Conservation (phyloP, 176 grass and related monocot species). For the Oryza punctata region DNA sequence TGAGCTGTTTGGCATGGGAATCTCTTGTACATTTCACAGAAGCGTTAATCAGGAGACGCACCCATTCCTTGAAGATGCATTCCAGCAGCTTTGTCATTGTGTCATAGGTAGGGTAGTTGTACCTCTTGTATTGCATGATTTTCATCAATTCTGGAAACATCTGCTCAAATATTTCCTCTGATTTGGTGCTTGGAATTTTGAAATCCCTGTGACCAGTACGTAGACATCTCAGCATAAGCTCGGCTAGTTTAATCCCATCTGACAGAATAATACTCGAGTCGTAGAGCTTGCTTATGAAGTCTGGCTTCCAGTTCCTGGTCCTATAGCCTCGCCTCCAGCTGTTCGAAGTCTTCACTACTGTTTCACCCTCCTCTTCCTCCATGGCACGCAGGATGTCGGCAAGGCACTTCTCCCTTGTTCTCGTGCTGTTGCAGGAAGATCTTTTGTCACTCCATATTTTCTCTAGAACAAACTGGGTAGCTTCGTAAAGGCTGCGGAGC, state of each 20-base stretch:
- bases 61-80: constrained; percentile 10
- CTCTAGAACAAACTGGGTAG: not conserved
- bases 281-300: not conserved
- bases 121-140: too few species aligned
- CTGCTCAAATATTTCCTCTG: too few species aligned
- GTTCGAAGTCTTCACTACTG: too few species aligned
- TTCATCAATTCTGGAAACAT: too few species aligned
- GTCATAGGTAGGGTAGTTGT: too few species aligned
- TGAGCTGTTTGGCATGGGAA: constrained; percentile 31
- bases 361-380: not conserved
- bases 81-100: not conserved
- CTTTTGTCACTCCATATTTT: not conserved
- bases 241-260: not conserved
- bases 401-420: not conserved
- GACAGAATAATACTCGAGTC: not conserved
- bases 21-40: not conserved
- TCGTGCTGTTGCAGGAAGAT: rapidly evolving
- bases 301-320: too few species aligned
- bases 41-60: constrained; percentile 2
- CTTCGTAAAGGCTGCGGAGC: not conserved
- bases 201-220: too few species aligned
- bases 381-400: not conserved
- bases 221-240: not conserved
- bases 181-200: too few species aligned
- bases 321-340: not conserved